phyloP scores from a whole-genome alignment of 495 filamentous ascomycete species.

The Aspergillus heteromorphus region DNA sequence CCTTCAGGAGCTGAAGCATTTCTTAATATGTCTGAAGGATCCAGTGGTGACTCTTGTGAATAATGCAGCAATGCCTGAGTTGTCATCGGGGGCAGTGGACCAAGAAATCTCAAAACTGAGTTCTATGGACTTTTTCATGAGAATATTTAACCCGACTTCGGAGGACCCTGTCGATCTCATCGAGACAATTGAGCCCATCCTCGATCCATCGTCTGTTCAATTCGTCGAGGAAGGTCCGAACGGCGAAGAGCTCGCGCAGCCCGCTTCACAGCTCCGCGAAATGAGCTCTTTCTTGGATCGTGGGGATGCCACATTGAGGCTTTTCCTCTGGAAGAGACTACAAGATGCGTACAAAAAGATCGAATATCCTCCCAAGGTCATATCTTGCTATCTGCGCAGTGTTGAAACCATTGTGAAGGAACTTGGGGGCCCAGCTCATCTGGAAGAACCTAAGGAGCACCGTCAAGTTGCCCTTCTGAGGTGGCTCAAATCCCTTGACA shows the following conservation, averaged over 20 bases:
- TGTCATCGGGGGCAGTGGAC: slow-evolving; percentile 74
- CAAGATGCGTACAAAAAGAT: slow-evolving; percentile 82
- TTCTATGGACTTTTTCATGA: slow-evolving; percentile 92
- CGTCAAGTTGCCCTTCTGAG: slow-evolving; percentile 64
- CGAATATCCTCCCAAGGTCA: slow-evolving; percentile 74
- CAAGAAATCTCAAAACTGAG: slow-evolving; percentile 86
- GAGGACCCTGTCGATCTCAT: slow-evolving; percentile 76
- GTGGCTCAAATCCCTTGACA: slow-evolving; percentile 72
- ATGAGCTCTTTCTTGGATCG: slow-evolving; percentile 78
- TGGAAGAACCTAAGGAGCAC: slow-evolving; percentile 52
- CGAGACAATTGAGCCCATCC: slow-evolving; percentile 85
- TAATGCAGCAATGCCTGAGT: slow-evolving; percentile 81
- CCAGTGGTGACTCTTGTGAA: slow-evolving; percentile 67
- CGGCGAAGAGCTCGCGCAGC: slow-evolving; percentile 10
- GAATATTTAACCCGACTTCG: slow-evolving; percentile 63
- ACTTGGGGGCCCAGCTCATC: slow-evolving; percentile 58
- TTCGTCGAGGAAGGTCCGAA: slow-evolving; percentile 17
- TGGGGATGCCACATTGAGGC: slow-evolving; percentile 71
- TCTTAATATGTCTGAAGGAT: slow-evolving; percentile 34
- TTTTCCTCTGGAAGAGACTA: slow-evolving; percentile 84
- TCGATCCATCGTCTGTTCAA: slow-evolving; percentile 64
- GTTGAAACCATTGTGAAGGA: slow-evolving; percentile 77
- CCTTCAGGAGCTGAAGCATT: slow-evolving; percentile 63
- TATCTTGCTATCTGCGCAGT: slow-evolving; percentile 77
- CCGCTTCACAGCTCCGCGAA: slow-evolving; percentile 50